Evolutionary conservation across 441 rosid genomes (phyloP).

Genomic region (Brassica balearica): DNA sequence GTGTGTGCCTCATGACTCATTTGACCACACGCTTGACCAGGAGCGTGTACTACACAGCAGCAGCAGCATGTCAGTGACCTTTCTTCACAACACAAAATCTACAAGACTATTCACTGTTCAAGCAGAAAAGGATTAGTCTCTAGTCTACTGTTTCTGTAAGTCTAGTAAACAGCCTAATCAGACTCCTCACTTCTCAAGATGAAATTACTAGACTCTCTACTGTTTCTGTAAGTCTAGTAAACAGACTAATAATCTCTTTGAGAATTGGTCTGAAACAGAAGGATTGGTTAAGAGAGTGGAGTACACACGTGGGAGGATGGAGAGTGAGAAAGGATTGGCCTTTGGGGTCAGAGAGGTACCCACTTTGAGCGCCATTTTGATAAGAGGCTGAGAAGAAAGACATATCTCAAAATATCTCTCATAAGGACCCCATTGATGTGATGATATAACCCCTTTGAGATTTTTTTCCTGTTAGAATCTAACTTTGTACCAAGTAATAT

Average conservation of each 20-base stretch:
- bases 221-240: conserved; percentile 10
- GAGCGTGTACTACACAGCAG: conserved; percentile 35
- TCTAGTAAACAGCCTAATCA: background rate
- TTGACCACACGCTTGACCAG: conserved; percentile 27
- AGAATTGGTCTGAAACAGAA: background rate
- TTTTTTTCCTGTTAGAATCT: conserved; percentile 19
- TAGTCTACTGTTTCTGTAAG: background rate
- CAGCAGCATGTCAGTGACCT: conserved; percentile 1
- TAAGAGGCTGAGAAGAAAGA: conserved; percentile 39
- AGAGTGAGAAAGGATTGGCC: conserved; percentile 30
- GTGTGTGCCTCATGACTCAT: conserved; percentile 23
- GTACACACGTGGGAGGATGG: conserved; percentile 25
- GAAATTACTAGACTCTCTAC: background rate
- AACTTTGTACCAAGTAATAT: conserved; percentile 35
- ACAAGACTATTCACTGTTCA: conserved; percentile 8
- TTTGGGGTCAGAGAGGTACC: conserved; percentile 33
- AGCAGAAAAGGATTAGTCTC: background rate
- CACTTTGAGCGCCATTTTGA: conserved; percentile 40
- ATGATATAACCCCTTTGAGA: conserved; percentile 23
- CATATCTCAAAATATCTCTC: conserved; percentile 27
- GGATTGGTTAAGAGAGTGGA: conserved; percentile 13
- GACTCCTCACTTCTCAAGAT: conserved; percentile 14
- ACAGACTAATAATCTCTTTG: background rate
- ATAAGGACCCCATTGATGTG: conserved; percentile 39
- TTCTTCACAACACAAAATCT: background rate